phyloP scores from a whole-genome alignment of 1,284 basidiomycete genomes.

The Heterobasidion parviporum region DNA sequence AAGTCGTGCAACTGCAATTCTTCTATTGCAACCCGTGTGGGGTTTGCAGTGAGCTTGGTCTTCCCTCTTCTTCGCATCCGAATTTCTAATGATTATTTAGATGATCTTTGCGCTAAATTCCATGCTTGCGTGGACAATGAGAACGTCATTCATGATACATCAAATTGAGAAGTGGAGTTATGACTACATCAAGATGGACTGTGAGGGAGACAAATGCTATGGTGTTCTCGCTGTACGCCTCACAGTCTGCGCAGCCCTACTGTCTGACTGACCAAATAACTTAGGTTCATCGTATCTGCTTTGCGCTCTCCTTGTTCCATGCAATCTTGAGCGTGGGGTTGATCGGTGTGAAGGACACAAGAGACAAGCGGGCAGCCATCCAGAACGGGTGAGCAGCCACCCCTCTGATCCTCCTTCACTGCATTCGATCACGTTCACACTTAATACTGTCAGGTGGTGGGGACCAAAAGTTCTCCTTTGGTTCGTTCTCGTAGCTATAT shows the following conservation, averaged over 20 bases:
- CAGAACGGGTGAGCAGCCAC: conserved; percentile 79
- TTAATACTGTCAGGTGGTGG: conserved; percentile 73
- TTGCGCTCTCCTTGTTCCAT: conserved; percentile 90
- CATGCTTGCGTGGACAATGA: conserved; percentile 95
- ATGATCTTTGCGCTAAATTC: conserved; percentile 95
- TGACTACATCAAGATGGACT: conserved; percentile 98
- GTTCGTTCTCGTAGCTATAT: conserved; percentile 69
- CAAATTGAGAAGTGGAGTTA: conserved; percentile 90
- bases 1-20: conserved; percentile 99
- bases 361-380: conserved; percentile 85
- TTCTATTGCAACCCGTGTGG: conserved; percentile 95
- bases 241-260: background rate
- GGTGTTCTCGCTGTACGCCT: conserved; percentile 86
- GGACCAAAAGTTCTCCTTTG: conserved; percentile 91
- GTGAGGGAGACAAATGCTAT: conserved; percentile 88
- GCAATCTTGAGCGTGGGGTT: conserved; percentile 72
- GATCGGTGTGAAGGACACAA: conserved; percentile 84
- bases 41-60: conserved; percentile 70
- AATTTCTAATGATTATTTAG: conserved; percentile 28
- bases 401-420: conserved; percentile 1
- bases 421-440: background rate
- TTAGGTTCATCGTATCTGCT: conserved; percentile 91
- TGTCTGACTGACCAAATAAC: background rate
- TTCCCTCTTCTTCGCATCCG: background rate
- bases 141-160: conserved; percentile 81